A percentile compares a stretch with the other conserved stretches of the same genome.
These are phyloP conservation scores for Phlegmacium glaucopus DNA, from an alignment of 768 basidiomycete species.

Conservation along the genomic window DNA sequence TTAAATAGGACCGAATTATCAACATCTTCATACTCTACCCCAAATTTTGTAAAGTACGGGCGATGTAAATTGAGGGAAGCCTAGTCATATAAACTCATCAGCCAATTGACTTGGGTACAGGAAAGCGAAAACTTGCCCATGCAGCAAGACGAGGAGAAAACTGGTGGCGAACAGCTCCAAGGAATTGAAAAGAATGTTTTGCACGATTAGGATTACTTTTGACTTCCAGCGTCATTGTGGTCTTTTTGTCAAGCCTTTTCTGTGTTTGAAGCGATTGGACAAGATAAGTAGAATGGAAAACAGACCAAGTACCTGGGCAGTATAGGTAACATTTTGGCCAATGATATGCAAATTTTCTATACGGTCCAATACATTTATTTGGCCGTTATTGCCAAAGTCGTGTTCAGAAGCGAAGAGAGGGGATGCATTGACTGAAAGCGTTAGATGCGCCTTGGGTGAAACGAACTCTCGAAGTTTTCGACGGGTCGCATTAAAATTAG, in stretches of 20 bases:
- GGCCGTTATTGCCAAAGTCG: neutral
- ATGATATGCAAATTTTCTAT: constrained; percentile 6
- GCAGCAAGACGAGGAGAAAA: constrained; percentile 56
- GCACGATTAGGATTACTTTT: constrained; percentile 29
- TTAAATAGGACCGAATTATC: constrained; percentile 42
- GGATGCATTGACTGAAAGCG: constrained; percentile 46
- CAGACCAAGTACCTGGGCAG: constrained; percentile 12
- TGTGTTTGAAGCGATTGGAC: constrained; percentile 15
- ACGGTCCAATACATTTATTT: constrained; percentile 3
- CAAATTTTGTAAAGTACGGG: constrained; percentile 38
- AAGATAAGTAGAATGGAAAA: neutral
- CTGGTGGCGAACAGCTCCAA: constrained; percentile 75
- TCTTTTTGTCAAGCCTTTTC: constrained; percentile 47
- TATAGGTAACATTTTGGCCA: constrained; percentile 8
- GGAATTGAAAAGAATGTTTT: constrained; percentile 36
- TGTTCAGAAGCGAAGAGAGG: constrained; percentile 12
- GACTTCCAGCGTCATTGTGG: constrained; percentile 37
- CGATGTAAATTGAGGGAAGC: constrained; percentile 36
- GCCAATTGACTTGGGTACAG: neutral
- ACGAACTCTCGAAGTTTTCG: constrained; percentile 36
- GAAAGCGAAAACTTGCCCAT: neutral
- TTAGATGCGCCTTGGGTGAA: constrained; percentile 41
- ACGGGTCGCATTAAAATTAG: constrained; percentile 35
- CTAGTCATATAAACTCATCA: constrained; percentile 23
- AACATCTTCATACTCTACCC: constrained; percentile 46